phyloP scores from a whole-genome alignment of 2,329 filamentous ascomycete species.

The Ophiocordyceps polyrhachis-furcata region DNA sequence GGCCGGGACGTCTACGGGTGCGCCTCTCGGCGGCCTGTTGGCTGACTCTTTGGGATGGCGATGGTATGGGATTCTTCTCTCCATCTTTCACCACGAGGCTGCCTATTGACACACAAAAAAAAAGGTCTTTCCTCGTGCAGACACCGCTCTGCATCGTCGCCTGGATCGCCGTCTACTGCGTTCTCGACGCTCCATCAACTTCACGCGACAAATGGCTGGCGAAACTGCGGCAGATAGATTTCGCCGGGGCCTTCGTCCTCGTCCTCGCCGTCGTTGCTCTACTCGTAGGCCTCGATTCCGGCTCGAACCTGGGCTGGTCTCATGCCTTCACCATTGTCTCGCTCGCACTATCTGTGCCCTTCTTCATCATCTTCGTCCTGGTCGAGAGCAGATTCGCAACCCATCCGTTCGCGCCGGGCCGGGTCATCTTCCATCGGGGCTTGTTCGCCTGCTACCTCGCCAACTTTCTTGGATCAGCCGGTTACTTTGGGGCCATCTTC shows the following conservation, averaged over 20 bases:
- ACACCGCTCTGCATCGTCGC: conserved; percentile 49
- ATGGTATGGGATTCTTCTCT: conserved; percentile 35
- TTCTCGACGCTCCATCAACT: conserved; percentile 43
- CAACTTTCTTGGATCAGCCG: conserved; percentile 54
- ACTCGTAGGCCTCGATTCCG: conserved; percentile 52
- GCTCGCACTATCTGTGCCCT: conserved; percentile 32
- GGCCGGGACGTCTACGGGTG: conserved; percentile 47
- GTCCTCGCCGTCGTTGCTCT: conserved; percentile 46
- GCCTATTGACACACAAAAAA: not conserved
- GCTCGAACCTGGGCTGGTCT: conserved; percentile 53
- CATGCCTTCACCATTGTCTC: conserved; percentile 36
- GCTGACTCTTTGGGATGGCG: conserved; percentile 59
- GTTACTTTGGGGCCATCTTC: conserved; percentile 39
- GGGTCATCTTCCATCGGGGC: conserved; percentile 48
- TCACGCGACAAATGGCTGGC: conserved; percentile 42
- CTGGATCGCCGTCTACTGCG: conserved; percentile 41
- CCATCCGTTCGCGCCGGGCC: conserved; percentile 57
- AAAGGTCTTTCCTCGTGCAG: conserved; percentile 50
- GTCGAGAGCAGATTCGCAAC: conserved; percentile 49
- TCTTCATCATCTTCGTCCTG: conserved; percentile 49
- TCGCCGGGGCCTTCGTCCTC: conserved; percentile 49
- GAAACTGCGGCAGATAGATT: conserved; percentile 53
- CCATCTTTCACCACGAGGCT: not conserved
- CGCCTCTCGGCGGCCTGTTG: conserved; percentile 52
- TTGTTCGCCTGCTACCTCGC: conserved; percentile 49